These are phyloP conservation scores for Suhomyces choctaworum DNA, from an alignment of 1,139 yeast species.

Conservation along the genomic window DNA sequence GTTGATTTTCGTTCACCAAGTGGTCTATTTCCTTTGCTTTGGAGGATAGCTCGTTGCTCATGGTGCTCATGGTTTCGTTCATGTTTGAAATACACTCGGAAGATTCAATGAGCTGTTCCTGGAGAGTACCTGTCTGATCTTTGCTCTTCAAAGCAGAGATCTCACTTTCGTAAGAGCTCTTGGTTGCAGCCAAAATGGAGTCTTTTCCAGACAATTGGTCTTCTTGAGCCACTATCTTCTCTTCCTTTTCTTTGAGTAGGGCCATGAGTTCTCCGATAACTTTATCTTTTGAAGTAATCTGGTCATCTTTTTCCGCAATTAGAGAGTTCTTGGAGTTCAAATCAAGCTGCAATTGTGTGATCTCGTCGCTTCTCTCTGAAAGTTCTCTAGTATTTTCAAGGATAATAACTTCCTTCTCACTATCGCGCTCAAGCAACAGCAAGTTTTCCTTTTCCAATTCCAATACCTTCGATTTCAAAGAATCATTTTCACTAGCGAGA, in stretches of 20 bases:
- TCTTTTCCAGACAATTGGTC: background rate
- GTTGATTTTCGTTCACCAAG: constrained; percentile 2
- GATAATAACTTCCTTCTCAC: constrained; percentile 15
- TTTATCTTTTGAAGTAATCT: constrained; percentile 9
- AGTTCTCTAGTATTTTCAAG: constrained; percentile 16
- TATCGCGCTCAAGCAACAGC: constrained; percentile 13
- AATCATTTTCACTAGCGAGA: constrained; percentile 6
- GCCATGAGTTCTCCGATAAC: constrained; percentile 5
- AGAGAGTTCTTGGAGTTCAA: constrained; percentile 6
- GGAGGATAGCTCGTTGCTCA: constrained; percentile 1
- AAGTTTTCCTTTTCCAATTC: constrained; percentile 10
- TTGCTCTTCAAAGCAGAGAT: background rate
- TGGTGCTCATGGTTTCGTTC: constrained; percentile 3
- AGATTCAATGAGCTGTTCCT: constrained; percentile 1
- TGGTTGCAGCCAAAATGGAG: background rate
- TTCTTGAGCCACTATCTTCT: background rate
- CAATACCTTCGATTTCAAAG: constrained; percentile 5
- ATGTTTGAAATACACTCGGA: constrained; percentile 5
- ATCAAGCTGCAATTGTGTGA: constrained; percentile 7
- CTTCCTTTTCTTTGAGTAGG: constrained; percentile 2
- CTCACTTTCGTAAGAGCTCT: background rate
- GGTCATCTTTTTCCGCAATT: constrained; percentile 11
- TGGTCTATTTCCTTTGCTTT: constrained; percentile 1
- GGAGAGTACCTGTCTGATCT: constrained; percentile 1
- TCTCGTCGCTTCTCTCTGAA: constrained; percentile 11